Evolutionary conservation across 257 asterid genomes (phyloP), one percentile per base, ranked within the genome.

Genomic region (Ocimum tenuiflorum): DNA sequence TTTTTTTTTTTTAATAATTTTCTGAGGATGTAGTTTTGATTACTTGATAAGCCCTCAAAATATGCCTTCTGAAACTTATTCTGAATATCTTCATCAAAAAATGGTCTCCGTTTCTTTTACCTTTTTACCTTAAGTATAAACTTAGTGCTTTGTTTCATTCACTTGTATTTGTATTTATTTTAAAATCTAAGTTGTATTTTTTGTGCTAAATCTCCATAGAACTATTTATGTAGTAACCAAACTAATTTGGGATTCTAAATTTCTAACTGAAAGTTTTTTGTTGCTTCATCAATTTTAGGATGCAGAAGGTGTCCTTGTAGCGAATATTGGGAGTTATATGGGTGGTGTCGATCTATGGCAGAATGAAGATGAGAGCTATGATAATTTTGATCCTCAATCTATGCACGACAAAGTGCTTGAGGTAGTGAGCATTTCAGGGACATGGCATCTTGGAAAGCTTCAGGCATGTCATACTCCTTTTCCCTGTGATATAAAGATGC

Each of bases 321-420:
- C 95, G 64, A 91, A 91, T 78, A 91, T 91, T 64, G 96, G 98
- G 45, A 91, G 98, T 77, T 91, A 91, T 70, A 91, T 91, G 98
- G 98, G 98, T 51, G 98, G 98, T 72, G 98, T 91, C 56, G 98
- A 89, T 79, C 81, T 92, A 77, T 92, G 99, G 99, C 97, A 89
- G 76, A 92, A 92, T 73, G 99, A 92, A 68, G 99, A 89, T 70
- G 97, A 92, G 76, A 83, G 70, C 58, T 79, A 79, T 60, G 99
- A 94, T 53, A 88, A 86, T 80, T 90, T 88, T 75, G 94, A 90
- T 77, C 99, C 97, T 71, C 99, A 94, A 73, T 94, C 97, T 33
- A 94, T 94, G 97, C 97, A 94, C 69, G 99, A 94, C 77, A 94
- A 81, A 81, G 82, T 94, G 76, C 99, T 94, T 23, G 99, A 94